Evolutionary conservation across 352 stramenopile species (phyloP).

Genomic region (Blastocystis hominis): DNA sequence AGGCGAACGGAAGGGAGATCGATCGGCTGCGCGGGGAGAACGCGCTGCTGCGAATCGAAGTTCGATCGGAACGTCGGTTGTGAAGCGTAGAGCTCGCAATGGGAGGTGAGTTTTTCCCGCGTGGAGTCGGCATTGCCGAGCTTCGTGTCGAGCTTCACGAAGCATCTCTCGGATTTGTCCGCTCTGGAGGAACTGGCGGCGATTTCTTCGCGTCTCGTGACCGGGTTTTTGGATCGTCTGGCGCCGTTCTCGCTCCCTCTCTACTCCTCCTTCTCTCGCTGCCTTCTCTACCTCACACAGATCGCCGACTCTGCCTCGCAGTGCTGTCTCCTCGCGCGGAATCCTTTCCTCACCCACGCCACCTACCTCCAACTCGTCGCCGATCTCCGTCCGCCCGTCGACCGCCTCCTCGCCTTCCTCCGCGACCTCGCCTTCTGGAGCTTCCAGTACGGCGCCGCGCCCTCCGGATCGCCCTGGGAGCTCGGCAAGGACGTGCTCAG

Average conservation of each 20-base stretch:
- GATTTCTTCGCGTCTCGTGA: too few relatives aligned
- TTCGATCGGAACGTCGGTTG: not conserved
- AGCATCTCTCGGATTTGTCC: not conserved
- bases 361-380: not conserved
- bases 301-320: not conserved
- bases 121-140: not conserved
- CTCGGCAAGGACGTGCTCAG: not conserved
- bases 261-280: not conserved
- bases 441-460: not conserved
- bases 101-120: not conserved
- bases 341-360: not conserved
- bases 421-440: not conserved
- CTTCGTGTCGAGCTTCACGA: not conserved
- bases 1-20: not conserved
- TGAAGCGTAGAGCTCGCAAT: not conserved
- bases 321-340: not conserved
- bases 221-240: too few relatives aligned
- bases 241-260: not conserved
- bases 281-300: constrained; percentile 33
- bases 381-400: not conserved
- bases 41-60: not conserved
- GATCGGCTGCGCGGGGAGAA: not conserved
- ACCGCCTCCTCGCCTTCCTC: not conserved
- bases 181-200: not conserved
- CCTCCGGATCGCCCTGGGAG: not conserved